Evolutionary conservation across 768 basidiomycete genomes (phyloP).

Genomic region (Pisolithus sp.): DNA sequence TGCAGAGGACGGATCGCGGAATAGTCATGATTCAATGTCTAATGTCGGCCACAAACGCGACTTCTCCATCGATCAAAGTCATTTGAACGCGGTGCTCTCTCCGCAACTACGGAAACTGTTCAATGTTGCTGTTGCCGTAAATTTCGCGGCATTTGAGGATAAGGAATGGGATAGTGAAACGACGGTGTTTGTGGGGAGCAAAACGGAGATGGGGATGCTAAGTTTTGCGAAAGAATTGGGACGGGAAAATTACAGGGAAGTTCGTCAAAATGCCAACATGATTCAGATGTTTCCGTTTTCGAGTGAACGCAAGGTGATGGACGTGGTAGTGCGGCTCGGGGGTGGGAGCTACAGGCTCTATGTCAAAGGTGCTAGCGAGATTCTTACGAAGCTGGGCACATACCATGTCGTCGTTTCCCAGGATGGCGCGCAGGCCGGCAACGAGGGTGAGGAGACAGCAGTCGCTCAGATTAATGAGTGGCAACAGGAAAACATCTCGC

Average conservation of each 20-base stretch:
- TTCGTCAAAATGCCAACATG: slow-evolving; percentile 52
- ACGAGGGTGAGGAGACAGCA: slow-evolving; percentile 36
- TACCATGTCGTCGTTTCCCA: slow-evolving; percentile 62
- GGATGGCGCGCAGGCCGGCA: slow-evolving; percentile 11
- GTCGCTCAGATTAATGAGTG: slow-evolving; percentile 57
- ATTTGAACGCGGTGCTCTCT: slow-evolving; percentile 60
- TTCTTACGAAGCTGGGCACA: slow-evolving; percentile 72
- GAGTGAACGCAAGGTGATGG: slow-evolving; percentile 92
- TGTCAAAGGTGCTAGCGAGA: slow-evolving; percentile 92
- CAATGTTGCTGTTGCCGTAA: slow-evolving; percentile 83
- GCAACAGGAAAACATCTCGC: slow-evolving; percentile 74
- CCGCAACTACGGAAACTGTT: slow-evolving; percentile 58
- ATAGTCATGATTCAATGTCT: slow-evolving; percentile 24
- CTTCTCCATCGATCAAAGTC: slow-evolving; percentile 78
- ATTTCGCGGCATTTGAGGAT: slow-evolving; percentile 94
- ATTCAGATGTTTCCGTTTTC: slow-evolving; percentile 93
- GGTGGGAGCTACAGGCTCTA: slow-evolving; percentile 60
- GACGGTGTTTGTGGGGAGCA: slow-evolving; percentile 75
- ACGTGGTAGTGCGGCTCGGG: slow-evolving; percentile 64
- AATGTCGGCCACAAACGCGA: slow-evolving; percentile 50
- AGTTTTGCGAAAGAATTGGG: slow-evolving; percentile 74
- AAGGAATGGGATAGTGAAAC: slow-evolving; percentile 53
- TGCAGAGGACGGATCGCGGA: slow-evolving; percentile 43
- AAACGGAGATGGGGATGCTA: slow-evolving; percentile 91
- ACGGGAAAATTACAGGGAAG: slow-evolving; percentile 67